phyloP scores from a whole-genome alignment of 768 basidiomycete species.

The Mrakia frigida region DNA sequence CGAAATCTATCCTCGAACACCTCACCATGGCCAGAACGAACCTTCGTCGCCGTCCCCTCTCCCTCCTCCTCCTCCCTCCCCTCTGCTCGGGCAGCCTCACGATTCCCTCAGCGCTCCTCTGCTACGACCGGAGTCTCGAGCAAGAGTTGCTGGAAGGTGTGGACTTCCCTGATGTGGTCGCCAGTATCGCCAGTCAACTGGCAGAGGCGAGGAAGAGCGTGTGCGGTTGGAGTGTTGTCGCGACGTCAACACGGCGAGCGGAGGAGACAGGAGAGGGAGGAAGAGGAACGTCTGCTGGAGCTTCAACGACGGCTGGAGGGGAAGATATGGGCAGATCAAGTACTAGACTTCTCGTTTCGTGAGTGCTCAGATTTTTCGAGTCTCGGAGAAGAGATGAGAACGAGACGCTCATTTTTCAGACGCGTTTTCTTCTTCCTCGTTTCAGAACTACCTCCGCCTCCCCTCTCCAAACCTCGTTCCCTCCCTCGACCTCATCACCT shows the following conservation, averaged over 20 bases:
- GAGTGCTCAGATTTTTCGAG: neutral
- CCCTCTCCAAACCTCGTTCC: neutral
- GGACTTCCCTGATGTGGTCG: neutral
- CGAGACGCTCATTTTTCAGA: neutral
- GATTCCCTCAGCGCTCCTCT: slow-evolving; percentile 6
- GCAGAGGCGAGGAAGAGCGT: neutral
- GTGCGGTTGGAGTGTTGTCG: neutral
- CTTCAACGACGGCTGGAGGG: neutral
- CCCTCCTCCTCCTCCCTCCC: neutral
- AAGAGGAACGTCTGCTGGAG: neutral
- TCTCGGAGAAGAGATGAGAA: neutral
- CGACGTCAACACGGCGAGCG: neutral
- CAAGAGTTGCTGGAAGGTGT: neutral
- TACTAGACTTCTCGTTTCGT: neutral
- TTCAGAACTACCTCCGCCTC: neutral
- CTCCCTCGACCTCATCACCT: neutral
- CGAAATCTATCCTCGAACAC: neutral
- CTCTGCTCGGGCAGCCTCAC: neutral
- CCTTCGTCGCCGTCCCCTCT: neutral
- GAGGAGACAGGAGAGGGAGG: neutral
- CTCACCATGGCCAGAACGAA: neutral
- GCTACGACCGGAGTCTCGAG: neutral
- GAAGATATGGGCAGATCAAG: no score
- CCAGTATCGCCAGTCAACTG: neutral
- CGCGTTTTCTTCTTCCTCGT: neutral